Evolutionary conservation across 192 early-diverging fungal genomes (phyloP).

Genomic region (Thoreauomyces humboldtii): DNA sequence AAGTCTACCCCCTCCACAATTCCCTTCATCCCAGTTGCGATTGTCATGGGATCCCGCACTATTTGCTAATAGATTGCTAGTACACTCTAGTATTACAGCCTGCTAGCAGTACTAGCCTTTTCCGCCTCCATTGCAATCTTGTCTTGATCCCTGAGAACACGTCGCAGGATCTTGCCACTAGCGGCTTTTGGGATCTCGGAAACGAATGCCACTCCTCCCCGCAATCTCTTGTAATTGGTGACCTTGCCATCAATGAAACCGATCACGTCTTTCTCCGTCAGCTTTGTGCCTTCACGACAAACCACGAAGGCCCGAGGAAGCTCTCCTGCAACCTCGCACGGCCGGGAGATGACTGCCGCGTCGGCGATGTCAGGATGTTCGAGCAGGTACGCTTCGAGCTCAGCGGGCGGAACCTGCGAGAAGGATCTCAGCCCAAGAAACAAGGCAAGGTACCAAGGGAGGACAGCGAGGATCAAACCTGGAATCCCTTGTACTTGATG

Average conservation of each 20-base stretch:
- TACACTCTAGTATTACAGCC: no score
- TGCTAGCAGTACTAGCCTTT: no score
- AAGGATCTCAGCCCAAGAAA: no score
- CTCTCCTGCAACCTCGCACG: slow-evolving; percentile 52
- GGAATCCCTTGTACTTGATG: slow-evolving; percentile 88
- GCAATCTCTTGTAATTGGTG: slow-evolving; percentile 71
- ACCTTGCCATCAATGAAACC: slow-evolving; percentile 63
- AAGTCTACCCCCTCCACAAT: no score
- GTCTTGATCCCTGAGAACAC: slow-evolving; percentile 54
- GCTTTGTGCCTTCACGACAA: slow-evolving; percentile 39
- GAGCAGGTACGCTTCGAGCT: slow-evolving; percentile 75
- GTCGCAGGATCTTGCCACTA: slow-evolving; percentile 81
- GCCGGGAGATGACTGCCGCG: slow-evolving; percentile 41
- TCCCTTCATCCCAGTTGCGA: no score
- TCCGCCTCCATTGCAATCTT: slow-evolving; percentile 6
- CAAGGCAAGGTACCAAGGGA: no score
- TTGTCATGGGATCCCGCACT: no score
- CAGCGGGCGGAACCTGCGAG: slow-evolving; percentile 86
- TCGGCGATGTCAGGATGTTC: slow-evolving; percentile 66
- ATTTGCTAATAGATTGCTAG: no score
- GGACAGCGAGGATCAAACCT: no score
- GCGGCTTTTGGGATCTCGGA: slow-evolving; percentile 73
- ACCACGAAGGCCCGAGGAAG: slow-evolving; percentile 79
- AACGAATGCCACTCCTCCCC: slow-evolving; percentile 74
- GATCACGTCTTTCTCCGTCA: slow-evolving; percentile 46